These are phyloP conservation scores for Skeletonema costatum DNA, from an alignment of 108 stramenopile genomes.

Conservation along the genomic window DNA sequence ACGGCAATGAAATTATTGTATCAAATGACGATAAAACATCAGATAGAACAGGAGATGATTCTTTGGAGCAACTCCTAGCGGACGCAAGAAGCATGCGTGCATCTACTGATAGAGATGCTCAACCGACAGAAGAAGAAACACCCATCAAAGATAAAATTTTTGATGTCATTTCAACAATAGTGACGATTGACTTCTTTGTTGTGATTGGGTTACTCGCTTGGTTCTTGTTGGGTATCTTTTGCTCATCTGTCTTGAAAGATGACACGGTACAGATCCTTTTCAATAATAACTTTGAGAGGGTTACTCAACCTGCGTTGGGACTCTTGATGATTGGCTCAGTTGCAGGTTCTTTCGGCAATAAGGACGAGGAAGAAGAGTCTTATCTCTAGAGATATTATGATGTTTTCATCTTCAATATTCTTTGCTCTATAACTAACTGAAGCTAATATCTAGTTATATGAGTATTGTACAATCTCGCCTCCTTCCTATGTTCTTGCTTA, in stretches of 20 bases:
- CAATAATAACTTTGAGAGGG: slow-evolving; percentile 67
- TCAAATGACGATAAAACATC: not conserved
- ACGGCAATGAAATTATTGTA: slow-evolving; percentile 21
- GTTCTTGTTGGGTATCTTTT: slow-evolving; percentile 90
- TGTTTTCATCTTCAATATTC: not conserved
- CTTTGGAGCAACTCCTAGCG: slow-evolving; percentile 68
- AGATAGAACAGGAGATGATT: slow-evolving; percentile 41
- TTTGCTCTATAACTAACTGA: not conserved
- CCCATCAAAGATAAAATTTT: slow-evolving; percentile 47
- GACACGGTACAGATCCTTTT: slow-evolving; percentile 91
- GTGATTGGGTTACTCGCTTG: slow-evolving; percentile 84
- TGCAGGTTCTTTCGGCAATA: slow-evolving; percentile 54
- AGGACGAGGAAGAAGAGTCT: slow-evolving; percentile 32
- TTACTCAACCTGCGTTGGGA: slow-evolving; percentile 74
- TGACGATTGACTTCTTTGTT: slow-evolving; percentile 93
- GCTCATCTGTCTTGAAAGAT: slow-evolving; percentile 74
- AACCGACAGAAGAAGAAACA: slow-evolving; percentile 9
- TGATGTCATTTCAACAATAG: slow-evolving; percentile 78
- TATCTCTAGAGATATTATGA: not conserved
- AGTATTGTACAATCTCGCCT: not conserved
- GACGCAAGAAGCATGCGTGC: slow-evolving; percentile 70
- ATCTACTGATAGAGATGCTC: slow-evolving; percentile 12
- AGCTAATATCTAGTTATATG: not conserved
- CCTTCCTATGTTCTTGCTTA: not conserved
- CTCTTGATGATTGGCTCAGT: slow-evolving; percentile 86